These are phyloP conservation scores for Aspergillus sclerotialis DNA, from an alignment of 2,329 filamentous ascomycete genomes.

Conservation along the genomic window DNA sequence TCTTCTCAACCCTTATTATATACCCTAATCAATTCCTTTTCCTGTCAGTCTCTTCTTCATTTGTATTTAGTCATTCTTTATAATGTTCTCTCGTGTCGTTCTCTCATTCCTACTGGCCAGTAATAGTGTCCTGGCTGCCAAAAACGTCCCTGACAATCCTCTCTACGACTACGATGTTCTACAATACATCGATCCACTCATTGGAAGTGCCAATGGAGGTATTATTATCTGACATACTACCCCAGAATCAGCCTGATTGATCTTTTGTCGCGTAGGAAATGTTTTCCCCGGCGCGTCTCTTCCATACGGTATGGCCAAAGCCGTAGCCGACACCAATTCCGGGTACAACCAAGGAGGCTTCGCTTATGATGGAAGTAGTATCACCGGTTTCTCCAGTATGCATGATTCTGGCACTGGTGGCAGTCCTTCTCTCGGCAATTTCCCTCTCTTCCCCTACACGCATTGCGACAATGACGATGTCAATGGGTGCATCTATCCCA, in stretches of 20 bases:
- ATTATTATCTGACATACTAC: slow-evolving; percentile 2
- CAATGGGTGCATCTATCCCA: slow-evolving; percentile 55
- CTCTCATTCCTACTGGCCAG: neutral
- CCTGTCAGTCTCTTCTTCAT: neutral
- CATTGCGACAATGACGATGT: slow-evolving; percentile 55
- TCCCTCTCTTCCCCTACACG: slow-evolving; percentile 62
- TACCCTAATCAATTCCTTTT: neutral
- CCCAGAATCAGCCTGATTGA: too few relatives aligned
- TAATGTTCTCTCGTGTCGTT: slow-evolving; percentile 2
- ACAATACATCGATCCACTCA: slow-evolving; percentile 45
- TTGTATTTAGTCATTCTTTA: neutral
- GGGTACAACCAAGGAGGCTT: slow-evolving; percentile 50
- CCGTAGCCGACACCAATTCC: slow-evolving; percentile 48
- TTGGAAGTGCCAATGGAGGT: slow-evolving; percentile 47
- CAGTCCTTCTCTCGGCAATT: slow-evolving; percentile 62
- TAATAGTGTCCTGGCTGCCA: slow-evolving; percentile 2
- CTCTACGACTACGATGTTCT: slow-evolving; percentile 34
- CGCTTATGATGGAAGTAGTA: slow-evolving; percentile 43
- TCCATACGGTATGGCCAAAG: slow-evolving; percentile 51
- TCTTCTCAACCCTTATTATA: slow-evolving; percentile 2
- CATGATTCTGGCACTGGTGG: slow-evolving; percentile 47
- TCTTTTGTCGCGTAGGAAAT: too few relatives aligned
- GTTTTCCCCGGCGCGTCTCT: slow-evolving; percentile 51
- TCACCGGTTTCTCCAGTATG: slow-evolving; percentile 46
- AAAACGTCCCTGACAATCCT: slow-evolving; percentile 5